A percentile compares a stretch with the other conserved stretches of the same genome.
Evolutionary conservation across 202 grass and related monocot species (phyloP).

Genomic region (Zoysia matrella): DNA sequence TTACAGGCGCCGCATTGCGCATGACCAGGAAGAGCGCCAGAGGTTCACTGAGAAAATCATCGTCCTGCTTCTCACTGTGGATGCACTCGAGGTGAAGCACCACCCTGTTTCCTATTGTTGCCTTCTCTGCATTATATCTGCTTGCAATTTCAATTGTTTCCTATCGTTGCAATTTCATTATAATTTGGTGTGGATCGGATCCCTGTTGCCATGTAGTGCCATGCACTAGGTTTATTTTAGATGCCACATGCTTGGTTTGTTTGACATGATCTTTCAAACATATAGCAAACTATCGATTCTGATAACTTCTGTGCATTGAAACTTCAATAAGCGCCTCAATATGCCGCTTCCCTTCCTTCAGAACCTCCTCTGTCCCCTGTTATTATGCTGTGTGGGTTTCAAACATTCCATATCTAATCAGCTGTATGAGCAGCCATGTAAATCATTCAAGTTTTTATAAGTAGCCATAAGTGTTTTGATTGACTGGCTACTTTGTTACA

Average conservation of each 20-base stretch:
- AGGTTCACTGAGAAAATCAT: constrained; percentile 93
- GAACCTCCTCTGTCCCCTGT: neutral
- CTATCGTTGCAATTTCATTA: too few relatives aligned
- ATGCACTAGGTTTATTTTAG: neutral
- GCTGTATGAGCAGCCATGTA: neutral
- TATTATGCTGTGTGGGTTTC: neutral
- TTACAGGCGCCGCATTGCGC: constrained; percentile 52
- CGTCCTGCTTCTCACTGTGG: constrained; percentile 83
- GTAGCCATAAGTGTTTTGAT: neutral
- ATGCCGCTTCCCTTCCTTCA: neutral
- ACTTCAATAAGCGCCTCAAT: neutral
- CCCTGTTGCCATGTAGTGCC: neutral
- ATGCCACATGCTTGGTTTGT: neutral
- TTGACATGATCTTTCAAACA: neutral
- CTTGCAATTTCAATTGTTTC: neutral
- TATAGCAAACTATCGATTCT: neutral
- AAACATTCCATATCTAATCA: neutral
- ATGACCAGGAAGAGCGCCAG: constrained; percentile 68
- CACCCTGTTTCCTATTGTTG: neutral
- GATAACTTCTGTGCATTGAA: neutral
- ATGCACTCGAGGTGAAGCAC: constrained; percentile 77
- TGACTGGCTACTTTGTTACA: neutral
- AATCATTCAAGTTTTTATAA: neutral
- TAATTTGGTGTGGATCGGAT: neutral
- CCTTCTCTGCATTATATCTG: neutral